Evolutionary conservation across 495 filamentous ascomycete genomes (phyloP).

Genomic region (Diplogelasinospora grovesii): DNA sequence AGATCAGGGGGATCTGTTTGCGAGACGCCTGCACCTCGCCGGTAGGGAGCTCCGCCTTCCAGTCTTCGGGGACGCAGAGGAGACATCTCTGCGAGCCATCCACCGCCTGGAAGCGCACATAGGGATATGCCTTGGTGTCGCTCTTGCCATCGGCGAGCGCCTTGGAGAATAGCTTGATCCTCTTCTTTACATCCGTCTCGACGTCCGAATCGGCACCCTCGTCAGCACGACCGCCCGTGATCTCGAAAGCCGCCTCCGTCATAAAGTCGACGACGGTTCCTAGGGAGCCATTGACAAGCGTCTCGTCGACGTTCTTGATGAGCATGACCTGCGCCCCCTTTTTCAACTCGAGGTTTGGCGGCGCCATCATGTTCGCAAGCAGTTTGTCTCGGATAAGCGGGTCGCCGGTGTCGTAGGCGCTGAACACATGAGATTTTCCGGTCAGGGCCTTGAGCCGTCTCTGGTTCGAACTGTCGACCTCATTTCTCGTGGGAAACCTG

Average conservation of each 20-base stretch:
- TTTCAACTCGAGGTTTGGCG: constrained; percentile 68
- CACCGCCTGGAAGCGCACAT: constrained; percentile 72
- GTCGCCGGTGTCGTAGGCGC: constrained; percentile 74
- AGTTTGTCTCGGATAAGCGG: constrained; percentile 63
- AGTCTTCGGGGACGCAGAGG: constrained; percentile 76
- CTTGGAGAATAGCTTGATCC: constrained; percentile 32
- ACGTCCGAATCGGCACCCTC: constrained; percentile 45
- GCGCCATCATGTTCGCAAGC: constrained; percentile 87
- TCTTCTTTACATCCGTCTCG: constrained; percentile 41
- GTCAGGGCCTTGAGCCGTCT: constrained; percentile 62
- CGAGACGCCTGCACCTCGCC: constrained; percentile 88
- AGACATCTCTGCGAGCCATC: constrained; percentile 74
- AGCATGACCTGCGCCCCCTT: constrained; percentile 95
- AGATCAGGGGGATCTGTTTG: constrained; percentile 72
- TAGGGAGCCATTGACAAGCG: constrained; percentile 87
- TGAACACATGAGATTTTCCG: constrained; percentile 61
- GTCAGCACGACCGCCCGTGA: constrained; percentile 44
- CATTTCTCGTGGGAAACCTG: constrained; percentile 81
- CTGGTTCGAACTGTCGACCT: constrained; percentile 84
- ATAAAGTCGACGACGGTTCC: constrained; percentile 83
- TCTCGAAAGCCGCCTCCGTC: constrained; percentile 70
- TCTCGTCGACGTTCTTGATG: constrained; percentile 98
- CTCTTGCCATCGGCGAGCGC: constrained; percentile 22
- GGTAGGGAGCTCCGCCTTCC: constrained; percentile 95
- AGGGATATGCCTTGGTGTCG: constrained; percentile 55